Base-by-base conservation (phyloP, 495 filamentous ascomycete species). In the Trichocladium antarcticum region DNA sequence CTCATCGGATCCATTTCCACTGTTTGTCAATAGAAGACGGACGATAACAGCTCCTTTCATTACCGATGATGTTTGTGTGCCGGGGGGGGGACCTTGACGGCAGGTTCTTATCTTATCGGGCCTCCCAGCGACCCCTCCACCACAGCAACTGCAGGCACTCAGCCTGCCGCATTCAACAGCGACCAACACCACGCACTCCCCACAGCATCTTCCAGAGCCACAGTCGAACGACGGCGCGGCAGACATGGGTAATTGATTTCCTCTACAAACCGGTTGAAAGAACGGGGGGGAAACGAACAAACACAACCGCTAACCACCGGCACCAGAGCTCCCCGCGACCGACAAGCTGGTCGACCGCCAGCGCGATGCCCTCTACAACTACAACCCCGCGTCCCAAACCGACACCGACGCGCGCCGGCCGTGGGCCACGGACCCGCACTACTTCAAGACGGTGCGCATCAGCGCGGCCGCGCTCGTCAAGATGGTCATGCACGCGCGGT, bases 401-500 rank as follows among this genome's bases (percentile, higher is more conserved):
- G 66, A 72, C 40, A 65, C 74, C 55, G 67, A 67, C 54, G 67
- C 74, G 4, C 70, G 70, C n/a, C 47, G 34, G 24, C 89, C 93
- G 32, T 97, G 93, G 92, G 65, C 66, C 47, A 74, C 72, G n/a
- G 78, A 96, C 63, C 85, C 84, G 0, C 73, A 87, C 63, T 81
- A 96, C 73, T 99, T 95, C 80, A 89, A 92, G 63, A 74, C 82
- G 32, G 85, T 97, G 20, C 87, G 89, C 55, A 89, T 99, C 66
- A 90, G 87, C 35, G 87, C 93, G 34, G 81, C 93, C 19, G 93
- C 93, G 5, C 79, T 99, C 11, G 75, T 97, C 54, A 99, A 99
- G 70, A 99, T 99, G 93, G 87, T 94, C 49, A 97, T 95, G 87
- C 93, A 99, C 64, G 93, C 93, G 1, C 84, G 93, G 17, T 86